Evolutionary conservation across 345 rosid species (phyloP).

Genomic region (Pistacia atlantica): DNA sequence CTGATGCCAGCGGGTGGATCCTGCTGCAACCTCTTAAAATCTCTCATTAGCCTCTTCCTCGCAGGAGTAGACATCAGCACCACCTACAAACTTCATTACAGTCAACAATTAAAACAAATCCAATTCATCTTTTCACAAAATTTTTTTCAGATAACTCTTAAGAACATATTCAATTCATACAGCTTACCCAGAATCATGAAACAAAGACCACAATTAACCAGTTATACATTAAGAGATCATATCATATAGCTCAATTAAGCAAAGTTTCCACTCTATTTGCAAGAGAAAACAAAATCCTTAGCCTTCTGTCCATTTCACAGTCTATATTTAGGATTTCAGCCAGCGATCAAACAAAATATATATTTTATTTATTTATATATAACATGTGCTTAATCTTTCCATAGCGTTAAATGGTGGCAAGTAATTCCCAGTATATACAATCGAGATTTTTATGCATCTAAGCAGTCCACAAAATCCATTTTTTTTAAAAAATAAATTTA

Average conservation of each 20-base stretch:
- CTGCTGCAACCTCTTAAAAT: constrained; percentile 63
- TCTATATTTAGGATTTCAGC: not conserved
- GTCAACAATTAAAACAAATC: constrained; percentile 5
- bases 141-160: not conserved
- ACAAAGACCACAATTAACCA: not conserved
- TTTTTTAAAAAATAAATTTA: not conserved
- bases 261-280: too few relatives aligned
- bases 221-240: not conserved
- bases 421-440: not conserved
- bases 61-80: constrained; percentile 52
- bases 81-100: constrained; percentile 7
- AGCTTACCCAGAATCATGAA: not conserved
- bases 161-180: not conserved
- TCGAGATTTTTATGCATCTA: not conserved
- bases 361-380: not conserved
- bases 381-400: not conserved
- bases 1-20: constrained; percentile 63
- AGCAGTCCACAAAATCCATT: not conserved
- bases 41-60: constrained; percentile 67
- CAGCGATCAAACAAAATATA: not conserved
- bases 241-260: not conserved
- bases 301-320: not conserved
- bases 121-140: not conserved
- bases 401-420: not conserved
- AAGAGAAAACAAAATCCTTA: not conserved